These are phyloP conservation scores for Pseudogymnoascus sp. DNA, from an alignment of 2,329 filamentous ascomycete genomes.

Conservation along the genomic window DNA sequence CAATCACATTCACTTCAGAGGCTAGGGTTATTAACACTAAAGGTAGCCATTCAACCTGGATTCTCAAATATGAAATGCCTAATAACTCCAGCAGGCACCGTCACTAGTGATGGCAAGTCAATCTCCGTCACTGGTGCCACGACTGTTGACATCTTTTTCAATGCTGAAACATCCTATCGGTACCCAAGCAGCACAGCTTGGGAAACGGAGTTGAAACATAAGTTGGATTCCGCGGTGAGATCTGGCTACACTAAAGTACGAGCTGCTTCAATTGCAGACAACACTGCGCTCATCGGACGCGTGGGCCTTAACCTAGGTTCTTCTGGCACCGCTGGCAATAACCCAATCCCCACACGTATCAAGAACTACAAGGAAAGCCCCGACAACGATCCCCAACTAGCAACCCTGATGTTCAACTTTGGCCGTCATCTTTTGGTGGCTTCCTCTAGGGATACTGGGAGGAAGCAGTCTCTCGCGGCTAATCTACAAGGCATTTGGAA, in stretches of 20 bases:
- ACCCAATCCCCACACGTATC: not conserved
- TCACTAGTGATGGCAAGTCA: not conserved
- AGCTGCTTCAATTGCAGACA: not conserved
- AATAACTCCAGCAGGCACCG: too few species aligned
- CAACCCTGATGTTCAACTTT: slow-evolving; percentile 25
- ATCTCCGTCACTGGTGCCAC: not conserved
- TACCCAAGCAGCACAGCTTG: not conserved
- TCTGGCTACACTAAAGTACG: too few species aligned
- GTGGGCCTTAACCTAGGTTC: too few species aligned
- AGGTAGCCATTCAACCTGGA: too few species aligned
- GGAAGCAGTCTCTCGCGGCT: slow-evolving; percentile 22
- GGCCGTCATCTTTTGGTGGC: slow-evolving; percentile 26
- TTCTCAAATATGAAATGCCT: too few species aligned
- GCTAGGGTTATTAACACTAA: not conserved
- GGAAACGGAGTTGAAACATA: not conserved
- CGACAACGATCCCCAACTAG: slow-evolving; percentile 12
- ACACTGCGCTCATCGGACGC: too few species aligned
- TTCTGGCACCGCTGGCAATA: too few species aligned
- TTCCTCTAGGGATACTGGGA: slow-evolving; percentile 15
- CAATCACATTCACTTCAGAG: not conserved
- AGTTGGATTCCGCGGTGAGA: not conserved
- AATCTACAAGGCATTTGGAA: slow-evolving; percentile 34
- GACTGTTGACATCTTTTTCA: not conserved
- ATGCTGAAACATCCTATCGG: not conserved
- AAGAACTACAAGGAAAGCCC: not conserved